Base-by-base conservation (phyloP, 768 basidiomycete genomes). In the Agaricus subrufescens region DNA sequence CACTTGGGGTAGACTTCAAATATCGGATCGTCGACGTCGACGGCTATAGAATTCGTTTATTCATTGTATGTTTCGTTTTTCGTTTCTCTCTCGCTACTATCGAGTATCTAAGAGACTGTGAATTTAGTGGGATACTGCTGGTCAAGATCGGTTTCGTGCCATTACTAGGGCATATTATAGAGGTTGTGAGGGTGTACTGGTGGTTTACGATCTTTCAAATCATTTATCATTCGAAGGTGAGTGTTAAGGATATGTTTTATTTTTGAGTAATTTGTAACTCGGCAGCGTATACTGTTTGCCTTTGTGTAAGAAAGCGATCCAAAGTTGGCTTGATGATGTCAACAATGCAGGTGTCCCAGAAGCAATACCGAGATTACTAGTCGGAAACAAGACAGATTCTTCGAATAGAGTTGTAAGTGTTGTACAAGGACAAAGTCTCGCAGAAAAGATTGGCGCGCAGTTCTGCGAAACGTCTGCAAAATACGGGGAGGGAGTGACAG, bases 401-500 rank as follows among this genome's bases (percentile, higher is more conserved):
- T 3, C 46, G 9, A 30, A 42, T 6, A 27, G 54, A 30, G 47
- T 23, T 40, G 54, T 55, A 26, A 49, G 40, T 7, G 30, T 39
- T 34, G 46, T 48, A 19, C 54, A 37, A 42, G 54, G 54, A 8
- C 37, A 29, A 14, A 55, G 25, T 5, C 39, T 48, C 3, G 54
- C 54, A 7, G 54, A 43, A 43, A 29, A 48, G 2, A 42, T 55
- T 8, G 54, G 54, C 15, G 46, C 54, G 26, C 3, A 31, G 12
- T 55, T 55, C 34, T 55, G 47, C 7, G 54, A 55, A 39, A 55
- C 46, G 10, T 55, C 54, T 7, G 54, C 46, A 9, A 55, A 55
- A 8, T 48, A 55, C 31, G 43, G 54, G 30, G 54, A 55, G 11
- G 46, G 54, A 2, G 54, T 48, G 7, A 30, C 27, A 3, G 54